Conservation (phyloP, 306 rosid species). For the Citrullus amarus region DNA sequence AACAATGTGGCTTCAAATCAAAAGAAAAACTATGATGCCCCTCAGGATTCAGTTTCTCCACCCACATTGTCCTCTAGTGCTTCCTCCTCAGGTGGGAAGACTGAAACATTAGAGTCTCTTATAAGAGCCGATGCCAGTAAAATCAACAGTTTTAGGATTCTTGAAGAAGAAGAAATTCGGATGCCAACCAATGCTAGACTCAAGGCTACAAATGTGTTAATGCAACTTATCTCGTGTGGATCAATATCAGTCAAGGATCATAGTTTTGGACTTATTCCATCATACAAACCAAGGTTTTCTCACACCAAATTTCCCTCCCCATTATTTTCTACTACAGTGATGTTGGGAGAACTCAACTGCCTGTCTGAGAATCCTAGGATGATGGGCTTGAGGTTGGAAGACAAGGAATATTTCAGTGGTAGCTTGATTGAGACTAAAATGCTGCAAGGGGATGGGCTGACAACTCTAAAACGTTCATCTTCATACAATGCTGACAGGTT, state of each 20-base stretch:
- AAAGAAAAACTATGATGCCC: constrained; percentile 40
- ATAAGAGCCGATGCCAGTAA: constrained; percentile 80
- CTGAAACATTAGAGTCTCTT: constrained; percentile 77
- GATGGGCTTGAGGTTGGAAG: constrained; percentile 56
- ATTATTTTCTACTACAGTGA: constrained; percentile 45
- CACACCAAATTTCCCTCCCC: constrained; percentile 68
- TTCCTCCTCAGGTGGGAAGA: constrained; percentile 63
- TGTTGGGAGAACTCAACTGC: constrained; percentile 64
- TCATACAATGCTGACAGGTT: constrained; percentile 81
- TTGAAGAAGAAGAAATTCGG: constrained; percentile 47
- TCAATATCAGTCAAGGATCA: constrained; percentile 79
- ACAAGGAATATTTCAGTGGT: constrained; percentile 81
- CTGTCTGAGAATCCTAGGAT: constrained; percentile 51
- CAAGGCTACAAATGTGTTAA: constrained; percentile 56
- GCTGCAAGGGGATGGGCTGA: constrained; percentile 34
- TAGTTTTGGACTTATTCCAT: constrained; percentile 64
- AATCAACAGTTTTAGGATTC: constrained; percentile 65
- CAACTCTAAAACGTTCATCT: constrained; percentile 62
- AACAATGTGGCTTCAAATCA: constrained; percentile 17
- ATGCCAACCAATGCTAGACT: constrained; percentile 52
- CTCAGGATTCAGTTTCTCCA: constrained; percentile 41
- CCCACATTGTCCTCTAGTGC: constrained; percentile 47
- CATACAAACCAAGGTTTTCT: constrained; percentile 56
- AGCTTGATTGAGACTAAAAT: constrained; percentile 62
- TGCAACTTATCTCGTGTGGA: constrained; percentile 91